Evolutionary conservation across 352 stramenopile species (phyloP).

Genomic region (Phytophthora pisi): DNA sequence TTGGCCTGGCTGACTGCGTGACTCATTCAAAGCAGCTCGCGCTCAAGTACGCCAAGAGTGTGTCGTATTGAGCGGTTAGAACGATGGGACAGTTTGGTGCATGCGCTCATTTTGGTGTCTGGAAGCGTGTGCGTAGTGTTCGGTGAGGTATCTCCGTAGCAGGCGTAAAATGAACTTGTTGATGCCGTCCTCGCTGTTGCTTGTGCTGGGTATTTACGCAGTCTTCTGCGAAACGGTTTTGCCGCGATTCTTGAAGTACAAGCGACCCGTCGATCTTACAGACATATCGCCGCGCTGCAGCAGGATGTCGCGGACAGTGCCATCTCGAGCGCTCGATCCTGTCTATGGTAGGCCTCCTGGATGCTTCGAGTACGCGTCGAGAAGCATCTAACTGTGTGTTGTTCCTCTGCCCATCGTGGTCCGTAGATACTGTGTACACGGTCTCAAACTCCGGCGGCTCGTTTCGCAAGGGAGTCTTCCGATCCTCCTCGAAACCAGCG

Average conservation of each 20-base stretch:
- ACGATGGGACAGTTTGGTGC: conserved; percentile 5
- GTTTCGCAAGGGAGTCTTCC: conserved; percentile 70
- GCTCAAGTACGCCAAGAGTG: conserved; percentile 62
- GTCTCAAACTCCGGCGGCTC: conserved; percentile 68
- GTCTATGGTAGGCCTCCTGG: conserved; percentile 64
- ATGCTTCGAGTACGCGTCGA: background rate
- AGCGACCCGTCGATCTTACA: conserved; percentile 16
- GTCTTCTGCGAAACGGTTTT: conserved; percentile 24
- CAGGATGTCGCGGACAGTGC: conserved; percentile 61
- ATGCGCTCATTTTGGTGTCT: conserved; percentile 11
- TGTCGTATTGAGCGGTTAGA: conserved; percentile 33
- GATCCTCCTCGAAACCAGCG: conserved; percentile 36
- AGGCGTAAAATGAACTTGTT: conserved; percentile 21
- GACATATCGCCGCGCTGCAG: background rate
- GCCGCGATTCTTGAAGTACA: background rate
- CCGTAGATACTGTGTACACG: conserved; percentile 74
- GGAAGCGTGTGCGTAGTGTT: conserved; percentile 12
- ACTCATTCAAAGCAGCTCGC: conserved; percentile 83
- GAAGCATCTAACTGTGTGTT: conserved; percentile 4
- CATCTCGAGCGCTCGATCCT: conserved; percentile 72
- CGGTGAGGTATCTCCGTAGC: background rate
- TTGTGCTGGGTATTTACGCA: conserved; percentile 24
- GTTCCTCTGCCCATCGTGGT: background rate
- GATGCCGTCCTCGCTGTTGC: conserved; percentile 12
- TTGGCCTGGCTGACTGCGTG: conserved; percentile 86